These are phyloP conservation scores for Stevia rebaudiana DNA, from an alignment of 140 eudicot species.

Conservation along the genomic window DNA sequence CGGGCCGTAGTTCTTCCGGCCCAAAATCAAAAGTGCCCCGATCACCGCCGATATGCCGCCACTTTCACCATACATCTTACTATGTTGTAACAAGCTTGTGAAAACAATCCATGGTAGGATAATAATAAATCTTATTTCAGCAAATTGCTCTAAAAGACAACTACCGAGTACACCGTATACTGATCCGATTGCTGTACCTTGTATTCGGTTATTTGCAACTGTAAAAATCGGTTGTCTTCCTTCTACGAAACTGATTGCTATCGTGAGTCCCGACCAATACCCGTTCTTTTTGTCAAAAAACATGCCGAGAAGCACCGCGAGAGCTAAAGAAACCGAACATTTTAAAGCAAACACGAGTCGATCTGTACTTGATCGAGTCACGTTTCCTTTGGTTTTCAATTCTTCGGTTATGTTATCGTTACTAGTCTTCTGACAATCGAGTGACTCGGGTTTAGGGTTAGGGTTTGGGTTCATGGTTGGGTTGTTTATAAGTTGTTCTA, in stretches of 20 bases:
- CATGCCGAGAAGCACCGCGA: slow-evolving; percentile 64
- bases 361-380: slow-evolving; percentile 14
- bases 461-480: slow-evolving; percentile 11
- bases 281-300: slow-evolving; percentile 54
- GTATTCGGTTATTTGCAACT: slow-evolving; percentile 61
- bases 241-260: slow-evolving; percentile 68
- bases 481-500: slow-evolving; percentile 35
- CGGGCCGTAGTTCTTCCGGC: slow-evolving; percentile 60
- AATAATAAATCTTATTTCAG: slow-evolving; percentile 41
- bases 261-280: slow-evolving; percentile 83
- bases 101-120: slow-evolving; percentile 79
- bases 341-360: slow-evolving; percentile 53
- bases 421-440: slow-evolving; percentile 8
- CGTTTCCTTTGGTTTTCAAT: background rate
- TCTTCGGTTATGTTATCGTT: background rate
- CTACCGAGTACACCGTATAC: slow-evolving; percentile 69
- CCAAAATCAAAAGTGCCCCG: slow-evolving; percentile 72
- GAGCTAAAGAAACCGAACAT: slow-evolving; percentile 65
- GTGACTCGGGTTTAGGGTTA: slow-evolving; percentile 14
- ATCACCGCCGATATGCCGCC: slow-evolving; percentile 72
- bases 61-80: slow-evolving; percentile 71
- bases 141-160: slow-evolving; percentile 35
- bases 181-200: slow-evolving; percentile 87
- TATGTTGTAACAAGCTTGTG: slow-evolving; percentile 64
- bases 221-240: slow-evolving; percentile 54